Evolutionary conservation across 1,139 yeast genomes (phyloP), one percentile per base, ranked within the genome.

Genomic region (Taphrina confusa): DNA sequence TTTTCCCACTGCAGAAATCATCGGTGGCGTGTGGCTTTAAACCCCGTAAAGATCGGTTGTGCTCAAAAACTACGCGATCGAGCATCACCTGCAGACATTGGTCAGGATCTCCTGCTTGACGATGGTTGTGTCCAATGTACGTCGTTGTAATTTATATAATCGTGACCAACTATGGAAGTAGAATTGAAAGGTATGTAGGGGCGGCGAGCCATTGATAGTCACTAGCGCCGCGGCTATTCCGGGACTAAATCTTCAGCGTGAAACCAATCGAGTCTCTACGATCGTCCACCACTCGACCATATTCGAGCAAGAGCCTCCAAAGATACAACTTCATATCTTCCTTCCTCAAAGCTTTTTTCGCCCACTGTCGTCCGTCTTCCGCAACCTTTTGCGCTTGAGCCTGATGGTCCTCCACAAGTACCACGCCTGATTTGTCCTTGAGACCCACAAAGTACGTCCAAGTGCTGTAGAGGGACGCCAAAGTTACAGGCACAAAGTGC

Each of bases 251-350:
- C 18, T 37, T 22, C 42, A 18, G 6, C 14, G 14, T 33, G 37
- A 28, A 28, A 9, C 67, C 68, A 16, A 66, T 57, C 3, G 25
- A 44, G 23, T 65, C 65, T 34, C 68, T 49, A 27, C 64, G 57
- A 49, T 66, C 68, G 22, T 66, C 68, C 33, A 65, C 59, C 25
- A 66, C 22, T 34, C 68, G 54, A 9, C 65, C 68, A 39, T 66
- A 66, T 40, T 66, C 68, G n/a, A 66, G 45, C 52, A 66, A 57
- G 12, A 66, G 45, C 16, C 67, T 49, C 50, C 62, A 66, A 20
- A 65, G 47, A 49, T 66, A 66, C 16, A 65, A 37, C 33, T 57
- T 33, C 66, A 66, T 65, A 39, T 66, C 68, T 28, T 62, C 67
- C 33, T 56, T 59, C 33, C 67, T 44, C 45, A 66, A 49, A 25